Evolutionary conservation across 805 yeast species (phyloP), one percentile per base, ranked within the genome.

Genomic region (Kregervanrija fluxuum): DNA sequence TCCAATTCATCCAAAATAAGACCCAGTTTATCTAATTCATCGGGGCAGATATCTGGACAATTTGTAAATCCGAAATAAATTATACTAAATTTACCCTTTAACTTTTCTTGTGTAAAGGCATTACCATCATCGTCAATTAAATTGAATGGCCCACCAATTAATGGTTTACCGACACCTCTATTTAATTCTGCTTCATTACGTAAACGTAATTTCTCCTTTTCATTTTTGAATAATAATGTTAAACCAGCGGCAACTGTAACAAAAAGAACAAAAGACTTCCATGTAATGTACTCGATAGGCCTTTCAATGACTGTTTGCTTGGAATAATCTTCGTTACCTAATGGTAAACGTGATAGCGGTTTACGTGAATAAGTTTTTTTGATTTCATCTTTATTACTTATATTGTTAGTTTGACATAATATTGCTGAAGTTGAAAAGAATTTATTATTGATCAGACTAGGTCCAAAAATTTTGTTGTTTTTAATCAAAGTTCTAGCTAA

Each of bases 11-110:
- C 77, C 57, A 77, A 69, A 68, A 84, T 80, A 30, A 79, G 73
- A 4, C 96, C 91, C 60, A 93, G 73, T 60, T 91, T 87, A 62
- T 93, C 99, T 48, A 93, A 75, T 63, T 93, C 99, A 64, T 93
- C 99, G 10, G 99, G 99, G 65, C 99, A 93, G 43, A 93, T 90
- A 66, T 93, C 99, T 6, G 99, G 99, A 67, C 99, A 93, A 66
- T 90, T 90, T 4, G 96, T 85, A 69, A 93, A 93, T 0, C 99
- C 99, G 66, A 93, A 93, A 63, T 93, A 93, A n/a, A 91, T 64
- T 38, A 93, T 69, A 10, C 91, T 79, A 65, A 89, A 93, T 61
- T 78, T 82, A 32, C 90, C 93, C 49, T 75, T 65, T 57, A 93
- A 68, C 54, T 91, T 74, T 49, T 86, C 71, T 28, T 88, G 80